Percentiles rank a stretch among this genome's conserved stretches.
Conservation (phyloP, 1,139 yeast species). For the Hemisphaericaspora subhashii region DNA sequence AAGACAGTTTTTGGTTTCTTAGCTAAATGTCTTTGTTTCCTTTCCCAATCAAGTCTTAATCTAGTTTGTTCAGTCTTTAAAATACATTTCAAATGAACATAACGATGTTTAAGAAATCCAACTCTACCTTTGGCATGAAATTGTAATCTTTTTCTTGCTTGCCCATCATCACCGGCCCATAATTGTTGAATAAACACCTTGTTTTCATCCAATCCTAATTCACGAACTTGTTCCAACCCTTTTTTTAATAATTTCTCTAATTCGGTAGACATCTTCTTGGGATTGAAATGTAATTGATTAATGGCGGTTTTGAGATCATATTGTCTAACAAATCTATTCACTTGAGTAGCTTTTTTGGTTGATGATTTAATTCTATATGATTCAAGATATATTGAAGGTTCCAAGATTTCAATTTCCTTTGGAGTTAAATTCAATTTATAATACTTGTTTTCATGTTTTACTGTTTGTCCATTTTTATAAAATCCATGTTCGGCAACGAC, state of each 20-base stretch:
- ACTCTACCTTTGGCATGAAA: constrained; percentile 88
- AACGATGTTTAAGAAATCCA: constrained; percentile 76
- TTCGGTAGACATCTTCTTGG: constrained; percentile 78
- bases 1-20: constrained; percentile 48
- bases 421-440: constrained; percentile 59
- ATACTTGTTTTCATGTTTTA: constrained; percentile 47
- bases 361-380: constrained; percentile 83
- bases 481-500: constrained; percentile 71
- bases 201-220: constrained; percentile 58
- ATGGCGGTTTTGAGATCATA: constrained; percentile 76
- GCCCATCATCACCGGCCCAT: constrained; percentile 93
- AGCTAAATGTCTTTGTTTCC: constrained; percentile 38
- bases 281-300: constrained; percentile 87
- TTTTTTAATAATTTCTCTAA: constrained; percentile 71
- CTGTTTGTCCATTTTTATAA: constrained; percentile 61
- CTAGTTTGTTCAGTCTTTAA: constrained; percentile 65
- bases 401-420: constrained; percentile 73
- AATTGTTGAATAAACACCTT: constrained; percentile 73
- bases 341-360: constrained; percentile 82
- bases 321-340: constrained; percentile 72
- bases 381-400: constrained; percentile 78
- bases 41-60: constrained; percentile 61
- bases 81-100: constrained; percentile 78
- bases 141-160: constrained; percentile 70
- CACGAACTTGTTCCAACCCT: constrained; percentile 70